These are phyloP conservation scores for Thalassiosira oceanica DNA, from an alignment of 352 stramenopile species.

Conservation along the genomic window DNA sequence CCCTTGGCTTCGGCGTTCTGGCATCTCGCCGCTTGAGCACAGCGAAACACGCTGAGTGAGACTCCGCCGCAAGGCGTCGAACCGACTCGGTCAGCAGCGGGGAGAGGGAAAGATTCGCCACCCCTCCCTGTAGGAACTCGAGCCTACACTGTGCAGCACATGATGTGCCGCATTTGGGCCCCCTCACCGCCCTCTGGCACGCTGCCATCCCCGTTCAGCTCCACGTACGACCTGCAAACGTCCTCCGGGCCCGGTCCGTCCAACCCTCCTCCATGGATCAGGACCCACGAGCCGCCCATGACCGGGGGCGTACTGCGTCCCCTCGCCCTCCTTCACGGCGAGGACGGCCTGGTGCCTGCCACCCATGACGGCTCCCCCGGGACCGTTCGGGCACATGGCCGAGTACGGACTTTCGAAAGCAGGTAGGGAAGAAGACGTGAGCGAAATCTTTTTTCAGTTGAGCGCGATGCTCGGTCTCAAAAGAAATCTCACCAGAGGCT, in stretches of 20 bases:
- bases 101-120: too few relatives aligned
- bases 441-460: too few relatives aligned
- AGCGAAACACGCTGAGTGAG: too few relatives aligned
- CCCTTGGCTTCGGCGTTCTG: too few relatives aligned
- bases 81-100: too few relatives aligned
- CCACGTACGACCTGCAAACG: slow-evolving; percentile 15
- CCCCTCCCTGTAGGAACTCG: too few relatives aligned
- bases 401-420: too few relatives aligned
- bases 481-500: not conserved
- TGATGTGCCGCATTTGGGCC: slow-evolving; percentile 20
- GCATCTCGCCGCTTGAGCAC: too few relatives aligned
- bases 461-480: too few relatives aligned
- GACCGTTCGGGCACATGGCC: slow-evolving; percentile 2
- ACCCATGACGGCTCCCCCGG: slow-evolving; percentile 1
- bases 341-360: not conserved
- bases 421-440: too few relatives aligned
- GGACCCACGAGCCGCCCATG: not conserved
- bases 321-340: not conserved
- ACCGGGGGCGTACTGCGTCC: slow-evolving; percentile 6
- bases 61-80: too few relatives aligned
- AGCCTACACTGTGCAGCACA: slow-evolving; percentile 11
- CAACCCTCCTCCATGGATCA: slow-evolving; percentile 22
- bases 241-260: slow-evolving; percentile 5
- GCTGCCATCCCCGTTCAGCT: slow-evolving; percentile 14
- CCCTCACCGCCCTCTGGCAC: slow-evolving; percentile 9